phyloP scores from a whole-genome alignment of 139 green algal species.

The Volvox africanus region DNA sequence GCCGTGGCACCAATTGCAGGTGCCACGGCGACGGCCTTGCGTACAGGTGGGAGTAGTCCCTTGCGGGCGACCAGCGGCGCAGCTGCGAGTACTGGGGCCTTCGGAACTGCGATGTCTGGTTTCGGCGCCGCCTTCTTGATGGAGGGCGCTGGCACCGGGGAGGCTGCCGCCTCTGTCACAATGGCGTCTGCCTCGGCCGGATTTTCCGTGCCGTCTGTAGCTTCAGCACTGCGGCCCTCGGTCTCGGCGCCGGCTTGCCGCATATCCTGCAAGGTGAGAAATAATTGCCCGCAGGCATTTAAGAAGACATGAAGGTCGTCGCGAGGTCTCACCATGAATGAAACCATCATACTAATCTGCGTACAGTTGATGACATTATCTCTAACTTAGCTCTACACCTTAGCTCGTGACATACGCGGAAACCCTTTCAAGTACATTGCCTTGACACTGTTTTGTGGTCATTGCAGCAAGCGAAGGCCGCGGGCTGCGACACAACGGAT shows the following conservation, averaged over 20 bases:
- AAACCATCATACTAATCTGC: too few relatives aligned
- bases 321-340: too few relatives aligned
- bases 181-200: neutral
- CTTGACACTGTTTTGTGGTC: too few relatives aligned
- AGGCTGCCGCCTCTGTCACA: neutral
- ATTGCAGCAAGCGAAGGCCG: too few relatives aligned
- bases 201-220: neutral
- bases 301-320: too few relatives aligned
- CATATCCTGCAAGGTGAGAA: neutral
- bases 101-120: neutral
- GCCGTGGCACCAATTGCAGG: neutral
- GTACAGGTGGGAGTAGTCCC: slow-evolving; percentile 4
- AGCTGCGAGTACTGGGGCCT: neutral
- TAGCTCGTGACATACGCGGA: too few relatives aligned
- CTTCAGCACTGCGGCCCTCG: neutral
- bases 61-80: neutral
- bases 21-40: neutral
- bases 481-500: too few relatives aligned
- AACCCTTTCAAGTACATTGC: too few relatives aligned
- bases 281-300: too few relatives aligned
- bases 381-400: too few relatives aligned
- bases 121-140: neutral
- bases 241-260: neutral
- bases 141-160: neutral
- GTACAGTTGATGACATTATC: too few relatives aligned